Conservation (phyloP, 805 yeast species). For the Candida morakotiae region DNA sequence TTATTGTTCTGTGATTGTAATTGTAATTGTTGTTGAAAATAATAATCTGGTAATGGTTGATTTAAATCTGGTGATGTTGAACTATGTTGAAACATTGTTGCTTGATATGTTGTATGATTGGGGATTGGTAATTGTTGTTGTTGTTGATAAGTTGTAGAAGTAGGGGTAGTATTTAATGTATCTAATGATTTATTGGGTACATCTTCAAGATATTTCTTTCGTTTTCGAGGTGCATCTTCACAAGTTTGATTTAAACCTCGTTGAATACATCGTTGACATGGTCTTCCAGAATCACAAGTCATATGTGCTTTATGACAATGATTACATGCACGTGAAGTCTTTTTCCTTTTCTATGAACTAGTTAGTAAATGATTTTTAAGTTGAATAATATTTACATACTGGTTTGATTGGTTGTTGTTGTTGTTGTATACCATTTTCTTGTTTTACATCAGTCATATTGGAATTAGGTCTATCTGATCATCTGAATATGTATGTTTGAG, state of each 20-base stretch:
- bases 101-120: constrained; percentile 7
- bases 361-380: constrained; percentile 1
- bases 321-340: constrained; percentile 82
- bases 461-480: background rate
- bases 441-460: background rate
- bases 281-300: constrained; percentile 83
- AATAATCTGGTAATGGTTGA: constrained; percentile 6
- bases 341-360: constrained; percentile 39
- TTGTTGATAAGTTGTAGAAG: background rate
- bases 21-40: constrained; percentile 2
- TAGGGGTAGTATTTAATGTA: constrained; percentile 7
- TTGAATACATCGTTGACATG: constrained; percentile 73
- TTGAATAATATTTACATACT: background rate
- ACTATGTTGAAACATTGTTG: constrained; percentile 14
- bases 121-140: background rate
- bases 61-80: constrained; percentile 6
- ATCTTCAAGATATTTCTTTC: constrained; percentile 74
- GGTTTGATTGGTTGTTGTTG: background rate
- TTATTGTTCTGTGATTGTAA: background rate
- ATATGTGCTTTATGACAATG: constrained; percentile 90
- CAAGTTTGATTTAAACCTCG: constrained; percentile 69
- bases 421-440: background rate
- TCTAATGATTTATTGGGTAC: constrained; percentile 33
- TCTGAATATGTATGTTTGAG: background rate
- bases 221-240: constrained; percentile 85